Evolutionary conservation across 1,284 basidiomycete genomes (phyloP).

Genomic region (Leccinum fallax): DNA sequence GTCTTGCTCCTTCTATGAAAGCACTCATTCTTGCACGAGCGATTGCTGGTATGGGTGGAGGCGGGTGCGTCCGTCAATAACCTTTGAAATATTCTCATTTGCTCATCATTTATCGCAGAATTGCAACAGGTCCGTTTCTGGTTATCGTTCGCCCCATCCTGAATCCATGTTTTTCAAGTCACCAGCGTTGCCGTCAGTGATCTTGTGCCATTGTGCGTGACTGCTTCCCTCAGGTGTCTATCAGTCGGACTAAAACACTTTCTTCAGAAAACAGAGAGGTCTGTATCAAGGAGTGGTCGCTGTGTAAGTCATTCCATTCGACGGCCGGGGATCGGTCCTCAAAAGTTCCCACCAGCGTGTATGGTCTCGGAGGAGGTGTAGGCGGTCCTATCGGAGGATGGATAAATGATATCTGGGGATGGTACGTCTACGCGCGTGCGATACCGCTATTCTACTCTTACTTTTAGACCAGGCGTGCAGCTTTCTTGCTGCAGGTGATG

Average conservation of each 20-base stretch:
- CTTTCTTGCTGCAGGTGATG: not conserved
- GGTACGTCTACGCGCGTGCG: not conserved
- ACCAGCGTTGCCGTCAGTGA: slow-evolving; percentile 75
- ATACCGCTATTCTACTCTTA: not conserved
- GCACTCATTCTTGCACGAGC: slow-evolving; percentile 71
- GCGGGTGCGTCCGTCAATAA: slow-evolving; percentile 47
- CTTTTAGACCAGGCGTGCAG: not conserved
- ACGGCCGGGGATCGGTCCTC: not conserved
- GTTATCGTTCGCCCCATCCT: slow-evolving; percentile 3
- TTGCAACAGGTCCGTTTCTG: slow-evolving; percentile 71
- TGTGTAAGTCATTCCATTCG: not conserved
- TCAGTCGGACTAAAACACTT: slow-evolving; percentile 24
- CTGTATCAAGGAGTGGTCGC: slow-evolving; percentile 71
- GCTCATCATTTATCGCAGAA: not conserved
- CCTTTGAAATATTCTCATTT: not conserved
- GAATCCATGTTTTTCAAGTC: slow-evolving; percentile 48
- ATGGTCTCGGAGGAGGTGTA: slow-evolving; percentile 65
- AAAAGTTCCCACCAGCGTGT: slow-evolving; percentile 44
- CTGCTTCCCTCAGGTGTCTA: slow-evolving; percentile 12
- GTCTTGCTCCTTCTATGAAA: not conserved
- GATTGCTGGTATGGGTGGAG: not conserved
- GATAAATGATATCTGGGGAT: slow-evolving; percentile 28
- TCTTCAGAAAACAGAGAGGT: slow-evolving; percentile 74
- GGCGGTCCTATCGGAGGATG: slow-evolving; percentile 50
- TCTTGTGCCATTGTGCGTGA: slow-evolving; percentile 76